These are phyloP conservation scores for Mycena pura DNA, from an alignment of 768 basidiomycete genomes.

Conservation along the genomic window DNA sequence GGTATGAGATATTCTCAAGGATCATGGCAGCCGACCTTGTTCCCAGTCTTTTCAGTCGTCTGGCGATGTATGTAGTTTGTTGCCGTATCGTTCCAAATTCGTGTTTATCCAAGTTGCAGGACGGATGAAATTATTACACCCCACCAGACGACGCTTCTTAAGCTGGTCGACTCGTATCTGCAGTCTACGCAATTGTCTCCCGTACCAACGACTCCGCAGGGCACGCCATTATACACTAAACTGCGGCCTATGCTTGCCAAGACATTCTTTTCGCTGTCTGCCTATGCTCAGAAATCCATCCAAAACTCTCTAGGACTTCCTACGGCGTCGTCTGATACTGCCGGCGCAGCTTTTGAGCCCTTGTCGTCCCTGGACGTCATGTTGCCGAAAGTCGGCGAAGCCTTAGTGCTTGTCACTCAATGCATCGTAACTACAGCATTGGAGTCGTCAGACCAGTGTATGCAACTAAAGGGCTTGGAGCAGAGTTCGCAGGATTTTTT, in stretches of 20 bases:
- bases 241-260: constrained; percentile 66
- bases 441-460: constrained; percentile 49
- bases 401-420: constrained; percentile 78
- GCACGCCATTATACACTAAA: constrained; percentile 45
- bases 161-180: constrained; percentile 85
- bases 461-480: constrained; percentile 27
- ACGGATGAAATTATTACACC: constrained; percentile 78
- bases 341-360: constrained; percentile 16
- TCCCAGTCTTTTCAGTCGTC: constrained; percentile 63
- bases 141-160: constrained; percentile 86
- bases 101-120: constrained; percentile 42
- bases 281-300: constrained; percentile 63
- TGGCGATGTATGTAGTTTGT: constrained; percentile 60
- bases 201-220: constrained; percentile 32
- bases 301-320: constrained; percentile 48
- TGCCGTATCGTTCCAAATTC: constrained; percentile 14
- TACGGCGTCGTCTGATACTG: constrained; percentile 6
- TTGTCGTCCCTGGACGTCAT: constrained; percentile 57
- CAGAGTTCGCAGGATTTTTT: constrained; percentile 49
- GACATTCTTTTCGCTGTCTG: constrained; percentile 65
- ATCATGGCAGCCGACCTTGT: constrained; percentile 67
- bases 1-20: constrained; percentile 70
- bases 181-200: constrained; percentile 54
- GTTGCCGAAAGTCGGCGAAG: constrained; percentile 82
- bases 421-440: constrained; percentile 73